These are phyloP conservation scores for Geosiphon pyriformis DNA, from an alignment of 192 early-diverging fungal genomes.

Conservation along the genomic window DNA sequence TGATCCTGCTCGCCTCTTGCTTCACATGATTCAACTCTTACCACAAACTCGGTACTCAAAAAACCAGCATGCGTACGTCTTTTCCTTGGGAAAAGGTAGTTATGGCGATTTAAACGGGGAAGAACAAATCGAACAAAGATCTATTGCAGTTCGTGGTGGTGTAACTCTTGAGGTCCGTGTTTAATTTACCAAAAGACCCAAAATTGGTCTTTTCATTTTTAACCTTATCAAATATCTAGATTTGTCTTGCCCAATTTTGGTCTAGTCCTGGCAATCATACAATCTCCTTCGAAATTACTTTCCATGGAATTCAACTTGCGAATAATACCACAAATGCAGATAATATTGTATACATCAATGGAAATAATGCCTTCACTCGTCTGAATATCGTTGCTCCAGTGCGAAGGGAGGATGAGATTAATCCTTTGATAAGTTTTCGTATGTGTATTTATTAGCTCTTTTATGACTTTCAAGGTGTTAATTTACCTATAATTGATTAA, in stretches of 20 bases:
- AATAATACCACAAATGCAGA: slow-evolving; percentile 40
- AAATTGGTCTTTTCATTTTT: neutral
- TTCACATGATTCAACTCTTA: slow-evolving; percentile 70
- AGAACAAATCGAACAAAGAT: slow-evolving; percentile 47
- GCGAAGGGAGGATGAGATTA: slow-evolving; percentile 65
- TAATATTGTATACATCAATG: slow-evolving; percentile 34
- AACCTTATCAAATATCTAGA: slow-evolving; percentile 20
- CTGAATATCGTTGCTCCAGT: slow-evolving; percentile 66
- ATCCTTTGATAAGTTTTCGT: slow-evolving; percentile 42
- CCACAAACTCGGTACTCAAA: slow-evolving; percentile 61
- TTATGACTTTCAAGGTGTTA: neutral
- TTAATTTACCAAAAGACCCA: neutral
- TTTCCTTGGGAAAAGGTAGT: slow-evolving; percentile 56
- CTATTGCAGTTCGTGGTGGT: slow-evolving; percentile 59
- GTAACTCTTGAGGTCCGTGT: slow-evolving; percentile 65
- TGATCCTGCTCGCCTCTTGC: slow-evolving; percentile 58
- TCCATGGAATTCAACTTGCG: slow-evolving; percentile 67
- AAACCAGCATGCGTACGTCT: slow-evolving; percentile 51
- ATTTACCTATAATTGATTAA: neutral
- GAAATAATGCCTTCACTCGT: slow-evolving; percentile 53
- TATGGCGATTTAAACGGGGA: slow-evolving; percentile 54
- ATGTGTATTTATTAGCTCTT: slow-evolving; percentile 1
- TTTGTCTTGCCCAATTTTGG: slow-evolving; percentile 89
- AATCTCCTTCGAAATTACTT: slow-evolving; percentile 66
- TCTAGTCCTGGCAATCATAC: slow-evolving; percentile 63